A percentile compares a stretch with the other conserved stretches of the same genome.
Conservation (phyloP, 2,329 filamentous ascomycete species). For the Epichloe sibirici region DNA sequence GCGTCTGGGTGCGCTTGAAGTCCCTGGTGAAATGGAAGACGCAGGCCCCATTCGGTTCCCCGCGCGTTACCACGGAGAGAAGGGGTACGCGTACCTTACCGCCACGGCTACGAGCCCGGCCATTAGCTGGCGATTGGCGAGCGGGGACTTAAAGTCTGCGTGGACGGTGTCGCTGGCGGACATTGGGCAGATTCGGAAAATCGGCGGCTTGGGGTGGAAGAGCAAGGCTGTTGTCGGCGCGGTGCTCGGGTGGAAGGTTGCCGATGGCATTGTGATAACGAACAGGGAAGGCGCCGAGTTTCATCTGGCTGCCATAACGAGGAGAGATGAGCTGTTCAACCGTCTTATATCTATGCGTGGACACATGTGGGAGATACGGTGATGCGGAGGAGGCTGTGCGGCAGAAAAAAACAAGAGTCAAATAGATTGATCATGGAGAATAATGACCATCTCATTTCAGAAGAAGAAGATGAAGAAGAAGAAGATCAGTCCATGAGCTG, state of each 20-base stretch:
- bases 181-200: slow-evolving; percentile 62
- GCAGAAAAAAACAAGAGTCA: too few relatives aligned
- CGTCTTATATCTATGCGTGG: slow-evolving; percentile 61
- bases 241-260: slow-evolving; percentile 61
- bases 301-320: slow-evolving; percentile 57
- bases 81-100: slow-evolving; percentile 60
- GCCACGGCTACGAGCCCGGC: slow-evolving; percentile 54
- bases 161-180: slow-evolving; percentile 63
- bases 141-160: slow-evolving; percentile 41
- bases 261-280: slow-evolving; percentile 59
- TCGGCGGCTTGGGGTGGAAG: slow-evolving; percentile 77
- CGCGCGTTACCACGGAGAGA: slow-evolving; percentile 55
- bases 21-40: slow-evolving; percentile 7
- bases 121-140: slow-evolving; percentile 46
- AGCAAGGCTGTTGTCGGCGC: slow-evolving; percentile 71
- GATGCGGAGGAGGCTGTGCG: too few relatives aligned
- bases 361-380: slow-evolving; percentile 79
- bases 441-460: too few relatives aligned
- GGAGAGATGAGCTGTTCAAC: slow-evolving; percentile 72
- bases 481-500: too few relatives aligned
- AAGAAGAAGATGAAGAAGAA: too few relatives aligned
- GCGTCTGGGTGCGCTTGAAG: slow-evolving; percentile 20
- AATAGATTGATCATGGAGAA: too few relatives aligned
- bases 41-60: slow-evolving; percentile 71
- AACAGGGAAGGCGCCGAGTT: slow-evolving; percentile 43